phyloP scores from a whole-genome alignment of 164 flowering plant species.

The Annona squamosa region DNA sequence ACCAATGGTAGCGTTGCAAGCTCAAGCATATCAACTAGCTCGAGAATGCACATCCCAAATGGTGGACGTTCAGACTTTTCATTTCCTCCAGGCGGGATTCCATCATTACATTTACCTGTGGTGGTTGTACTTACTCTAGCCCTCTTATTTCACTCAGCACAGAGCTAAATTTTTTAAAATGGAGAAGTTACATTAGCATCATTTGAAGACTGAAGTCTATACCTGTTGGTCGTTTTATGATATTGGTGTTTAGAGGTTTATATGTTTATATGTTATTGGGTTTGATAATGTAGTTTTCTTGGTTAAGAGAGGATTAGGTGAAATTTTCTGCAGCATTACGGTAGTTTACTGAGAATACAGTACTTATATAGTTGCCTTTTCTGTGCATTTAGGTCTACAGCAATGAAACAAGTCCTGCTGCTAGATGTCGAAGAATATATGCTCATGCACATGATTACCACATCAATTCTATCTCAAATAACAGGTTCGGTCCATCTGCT shows the following conservation, averaged over 20 bases:
- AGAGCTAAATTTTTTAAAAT: not conserved
- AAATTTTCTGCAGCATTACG: not conserved
- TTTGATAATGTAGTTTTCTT: not conserved
- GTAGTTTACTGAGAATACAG: conserved; percentile 3
- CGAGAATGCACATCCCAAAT: conserved; percentile 50
- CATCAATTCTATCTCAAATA: conserved; percentile 95
- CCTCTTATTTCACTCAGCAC: not conserved
- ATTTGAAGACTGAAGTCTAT: not conserved
- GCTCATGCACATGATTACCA: conserved; percentile 99
- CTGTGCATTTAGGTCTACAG: conserved; percentile 54
- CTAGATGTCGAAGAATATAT: conserved; percentile 95
- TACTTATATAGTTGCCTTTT: conserved; percentile 2
- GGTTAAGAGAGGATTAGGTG: not conserved
- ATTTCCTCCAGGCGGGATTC: conserved; percentile 74
- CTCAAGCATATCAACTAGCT: conserved; percentile 50
- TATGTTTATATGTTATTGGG: not conserved
- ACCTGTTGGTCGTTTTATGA: not conserved
- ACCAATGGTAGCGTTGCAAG: conserved; percentile 70
- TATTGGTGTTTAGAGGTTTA: not conserved
- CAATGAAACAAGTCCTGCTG: conserved; percentile 71
- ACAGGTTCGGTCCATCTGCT: conserved; percentile 48
- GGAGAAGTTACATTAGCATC: not conserved
- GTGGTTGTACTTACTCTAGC: conserved; percentile 61
- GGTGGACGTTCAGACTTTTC: conserved; percentile 59
- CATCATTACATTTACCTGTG: conserved; percentile 84